These are phyloP conservation scores for Viola pubescens DNA, from an alignment of 441 rosid species.

Conservation along the genomic window DNA sequence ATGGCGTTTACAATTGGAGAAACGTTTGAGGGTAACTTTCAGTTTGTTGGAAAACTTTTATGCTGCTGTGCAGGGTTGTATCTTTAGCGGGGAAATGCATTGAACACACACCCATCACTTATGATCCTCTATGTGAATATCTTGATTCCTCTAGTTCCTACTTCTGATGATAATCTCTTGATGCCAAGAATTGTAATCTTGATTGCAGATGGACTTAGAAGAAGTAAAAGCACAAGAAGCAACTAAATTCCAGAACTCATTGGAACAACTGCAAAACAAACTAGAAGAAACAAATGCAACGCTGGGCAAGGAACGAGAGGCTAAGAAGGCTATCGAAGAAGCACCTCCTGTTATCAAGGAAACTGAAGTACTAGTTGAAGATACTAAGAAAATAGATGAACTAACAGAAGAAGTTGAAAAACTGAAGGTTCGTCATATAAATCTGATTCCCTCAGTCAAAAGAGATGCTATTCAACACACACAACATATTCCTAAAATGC, in stretches of 20 bases:
- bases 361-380: conserved; percentile 87
- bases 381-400: conserved; percentile 69
- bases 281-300: conserved; percentile 62
- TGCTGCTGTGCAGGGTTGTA: neutral
- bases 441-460: neutral
- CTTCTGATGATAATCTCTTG: conserved; percentile 17
- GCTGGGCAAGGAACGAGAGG: conserved; percentile 66
- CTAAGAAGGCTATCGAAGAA: conserved; percentile 74
- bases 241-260: conserved; percentile 51
- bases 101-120: conserved; percentile 8
- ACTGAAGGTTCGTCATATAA: conserved; percentile 45
- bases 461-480: neutral
- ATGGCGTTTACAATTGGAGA: conserved; percentile 91
- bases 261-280: conserved; percentile 72
- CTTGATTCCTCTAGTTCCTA: conserved; percentile 4
- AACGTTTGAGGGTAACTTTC: conserved; percentile 67
- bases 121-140: conserved; percentile 3
- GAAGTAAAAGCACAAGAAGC: conserved; percentile 80
- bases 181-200: conserved; percentile 18
- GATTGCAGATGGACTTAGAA: conserved; percentile 74
- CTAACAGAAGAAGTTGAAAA: conserved; percentile 69
- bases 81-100: too few species aligned
- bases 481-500: too few species aligned
- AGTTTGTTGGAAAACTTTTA: neutral
- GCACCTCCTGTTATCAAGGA: conserved; percentile 87